phyloP scores from a whole-genome alignment of 176 grass and related monocot species.

The Poa annua region DNA sequence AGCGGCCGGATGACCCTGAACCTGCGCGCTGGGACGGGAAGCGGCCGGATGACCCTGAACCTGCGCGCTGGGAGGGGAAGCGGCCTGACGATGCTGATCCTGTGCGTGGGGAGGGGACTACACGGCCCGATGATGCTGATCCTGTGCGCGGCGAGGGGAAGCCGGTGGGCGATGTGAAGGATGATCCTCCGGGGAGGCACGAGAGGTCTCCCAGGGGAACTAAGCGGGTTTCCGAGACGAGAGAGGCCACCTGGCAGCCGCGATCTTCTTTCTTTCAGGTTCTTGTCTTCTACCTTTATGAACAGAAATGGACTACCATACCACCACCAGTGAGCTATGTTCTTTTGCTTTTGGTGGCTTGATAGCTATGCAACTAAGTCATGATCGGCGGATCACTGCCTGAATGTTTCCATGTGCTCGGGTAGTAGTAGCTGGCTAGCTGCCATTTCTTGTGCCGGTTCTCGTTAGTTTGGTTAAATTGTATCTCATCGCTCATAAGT shows the following conservation, averaged over 20 bases:
- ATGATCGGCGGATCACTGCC: background rate
- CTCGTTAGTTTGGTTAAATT: background rate
- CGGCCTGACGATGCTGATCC: background rate
- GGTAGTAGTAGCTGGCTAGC: background rate
- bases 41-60: background rate
- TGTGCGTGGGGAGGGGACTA: conserved; percentile 33
- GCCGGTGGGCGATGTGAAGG: conserved; percentile 29
- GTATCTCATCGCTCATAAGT: background rate
- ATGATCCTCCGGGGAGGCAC: conserved; percentile 32
- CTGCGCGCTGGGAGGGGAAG: conserved; percentile 34
- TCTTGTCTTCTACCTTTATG: conserved; percentile 25
- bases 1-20: background rate
- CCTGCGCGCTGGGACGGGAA: conserved; percentile 36
- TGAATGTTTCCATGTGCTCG: background rate
- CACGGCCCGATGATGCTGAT: background rate
- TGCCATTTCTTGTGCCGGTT: background rate
- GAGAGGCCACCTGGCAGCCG: conserved; percentile 44
- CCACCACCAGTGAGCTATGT: conserved; percentile 24
- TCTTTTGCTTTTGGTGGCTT: background rate
- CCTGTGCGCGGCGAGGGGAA: conserved; percentile 36
- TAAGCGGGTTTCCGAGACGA: conserved; percentile 51
- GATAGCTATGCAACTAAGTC: background rate
- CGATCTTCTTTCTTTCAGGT: conserved; percentile 65
- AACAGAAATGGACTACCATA: background rate
- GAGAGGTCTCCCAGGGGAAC: conserved; percentile 52